phyloP scores from a whole-genome alignment of 2,329 filamentous ascomycete genomes.

The Neofusicoccum laricinum region DNA sequence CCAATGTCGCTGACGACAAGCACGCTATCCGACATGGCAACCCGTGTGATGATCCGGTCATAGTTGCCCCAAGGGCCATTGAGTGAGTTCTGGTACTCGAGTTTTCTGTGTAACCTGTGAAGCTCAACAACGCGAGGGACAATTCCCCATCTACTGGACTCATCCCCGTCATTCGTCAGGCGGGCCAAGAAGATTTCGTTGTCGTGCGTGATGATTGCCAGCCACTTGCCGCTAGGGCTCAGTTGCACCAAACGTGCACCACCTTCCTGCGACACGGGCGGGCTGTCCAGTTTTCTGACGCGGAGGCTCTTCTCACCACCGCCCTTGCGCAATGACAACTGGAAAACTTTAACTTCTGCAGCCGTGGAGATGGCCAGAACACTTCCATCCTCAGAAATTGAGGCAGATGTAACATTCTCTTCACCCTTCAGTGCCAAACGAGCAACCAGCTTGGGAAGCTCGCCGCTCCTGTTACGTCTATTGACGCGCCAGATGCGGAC shows the following conservation, averaged over 20 bases:
- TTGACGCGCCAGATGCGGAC: slow-evolving; percentile 75
- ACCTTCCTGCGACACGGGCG: slow-evolving; percentile 44
- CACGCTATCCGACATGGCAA: slow-evolving; percentile 73
- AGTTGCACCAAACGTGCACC: slow-evolving; percentile 70
- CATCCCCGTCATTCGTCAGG: slow-evolving; percentile 43
- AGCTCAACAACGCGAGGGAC: slow-evolving; percentile 38
- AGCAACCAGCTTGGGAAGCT: slow-evolving; percentile 40
- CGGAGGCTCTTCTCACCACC: slow-evolving; percentile 60
- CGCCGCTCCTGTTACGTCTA: slow-evolving; percentile 45
- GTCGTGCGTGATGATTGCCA: slow-evolving; percentile 53
- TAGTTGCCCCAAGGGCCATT: slow-evolving; percentile 73
- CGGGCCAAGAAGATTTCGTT: slow-evolving; percentile 48
- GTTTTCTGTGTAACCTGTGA: slow-evolving; percentile 34
- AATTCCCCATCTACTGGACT: slow-evolving; percentile 35
- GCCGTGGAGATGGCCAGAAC: slow-evolving; percentile 74
- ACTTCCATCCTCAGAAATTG: slow-evolving; percentile 68
- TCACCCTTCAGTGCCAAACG: slow-evolving; percentile 55
- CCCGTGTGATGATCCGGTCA: slow-evolving; percentile 69
- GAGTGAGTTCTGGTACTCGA: slow-evolving; percentile 32
- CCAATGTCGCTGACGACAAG: slow-evolving; percentile 77
- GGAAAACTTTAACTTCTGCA: slow-evolving; percentile 74
- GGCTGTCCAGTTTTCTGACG: slow-evolving; percentile 68
- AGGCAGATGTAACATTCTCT: slow-evolving; percentile 75
- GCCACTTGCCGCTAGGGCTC: slow-evolving; percentile 68
- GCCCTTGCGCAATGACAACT: slow-evolving; percentile 54